These are phyloP conservation scores for Gryganskiella cystojenkinii DNA, from an alignment of 192 early-diverging fungal species.

Conservation along the genomic window DNA sequence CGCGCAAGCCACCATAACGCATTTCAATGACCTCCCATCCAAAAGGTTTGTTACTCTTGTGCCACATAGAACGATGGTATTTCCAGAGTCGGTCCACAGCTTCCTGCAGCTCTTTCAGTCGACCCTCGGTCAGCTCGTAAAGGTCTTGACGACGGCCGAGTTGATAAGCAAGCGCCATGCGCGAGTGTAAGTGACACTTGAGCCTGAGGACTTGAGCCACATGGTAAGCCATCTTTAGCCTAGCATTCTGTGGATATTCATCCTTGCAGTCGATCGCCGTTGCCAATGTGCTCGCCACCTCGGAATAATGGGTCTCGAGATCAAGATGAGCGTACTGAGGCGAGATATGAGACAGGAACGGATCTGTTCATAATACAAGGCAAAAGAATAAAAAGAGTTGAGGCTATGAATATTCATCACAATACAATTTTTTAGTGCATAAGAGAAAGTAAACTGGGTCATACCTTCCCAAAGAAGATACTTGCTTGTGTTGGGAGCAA, in stretches of 20 bases:
- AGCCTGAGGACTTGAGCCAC: slow-evolving; percentile 74
- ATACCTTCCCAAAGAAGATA: slow-evolving; percentile 89
- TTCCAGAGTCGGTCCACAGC: slow-evolving; percentile 80
- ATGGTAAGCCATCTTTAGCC: slow-evolving; percentile 73
- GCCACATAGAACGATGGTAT: slow-evolving; percentile 84
- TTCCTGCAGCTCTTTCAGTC: slow-evolving; percentile 66
- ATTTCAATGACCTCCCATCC: slow-evolving; percentile 87
- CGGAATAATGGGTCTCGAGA: slow-evolving; percentile 73
- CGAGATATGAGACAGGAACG: slow-evolving; percentile 77
- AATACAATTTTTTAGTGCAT: too few species aligned
- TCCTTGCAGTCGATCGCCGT: slow-evolving; percentile 58
- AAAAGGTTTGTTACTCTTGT: slow-evolving; percentile 84
- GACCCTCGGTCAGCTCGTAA: slow-evolving; percentile 65
- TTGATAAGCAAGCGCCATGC: slow-evolving; percentile 70
- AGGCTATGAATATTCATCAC: too few species aligned
- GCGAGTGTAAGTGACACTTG: slow-evolving; percentile 76
- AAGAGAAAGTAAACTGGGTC: background rate
- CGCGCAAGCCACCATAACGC: slow-evolving; percentile 81
- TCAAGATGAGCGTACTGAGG: slow-evolving; percentile 80
- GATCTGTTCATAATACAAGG: slow-evolving; percentile 55
- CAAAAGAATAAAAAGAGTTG: background rate
- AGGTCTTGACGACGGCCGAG: slow-evolving; percentile 62
- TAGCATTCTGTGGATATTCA: slow-evolving; percentile 74
- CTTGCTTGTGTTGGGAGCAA: slow-evolving; percentile 82
- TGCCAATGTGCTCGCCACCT: slow-evolving; percentile 63